Conservation (phyloP, 2,329 filamentous ascomycete genomes). For the Colletotrichum musicola region DNA sequence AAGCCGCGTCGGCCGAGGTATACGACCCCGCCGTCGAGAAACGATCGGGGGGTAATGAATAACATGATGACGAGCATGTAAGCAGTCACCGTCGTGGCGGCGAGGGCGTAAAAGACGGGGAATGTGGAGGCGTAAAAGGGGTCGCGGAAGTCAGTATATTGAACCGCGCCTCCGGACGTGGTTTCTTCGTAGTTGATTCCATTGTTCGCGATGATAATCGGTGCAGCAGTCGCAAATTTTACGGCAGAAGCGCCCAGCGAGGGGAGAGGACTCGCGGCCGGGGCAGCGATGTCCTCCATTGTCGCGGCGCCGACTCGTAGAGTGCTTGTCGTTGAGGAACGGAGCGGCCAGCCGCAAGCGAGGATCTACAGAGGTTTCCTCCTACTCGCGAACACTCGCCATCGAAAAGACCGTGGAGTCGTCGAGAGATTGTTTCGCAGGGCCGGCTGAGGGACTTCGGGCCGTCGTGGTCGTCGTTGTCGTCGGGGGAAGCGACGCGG, state of each 20-base stretch:
- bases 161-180: conserved; percentile 45
- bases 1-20: conserved; percentile 85
- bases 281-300: conserved; percentile 42
- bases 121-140: conserved; percentile 96
- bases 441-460: conserved; percentile 13
- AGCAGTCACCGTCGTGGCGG: conserved; percentile 88
- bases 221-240: conserved; percentile 53
- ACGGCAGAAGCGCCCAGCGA: conserved; percentile 36
- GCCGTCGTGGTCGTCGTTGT: conserved; percentile 19
- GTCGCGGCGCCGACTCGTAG: conserved; percentile 44
- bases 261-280: conserved; percentile 40
- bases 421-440: conserved; percentile 13
- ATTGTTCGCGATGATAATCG: conserved; percentile 57
- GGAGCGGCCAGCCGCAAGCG: conserved; percentile 45
- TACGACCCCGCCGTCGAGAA: conserved; percentile 86
- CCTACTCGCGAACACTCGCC: conserved; percentile 47
- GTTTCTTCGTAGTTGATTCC: conserved; percentile 55
- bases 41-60: conserved; percentile 93
- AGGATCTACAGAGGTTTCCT: conserved; percentile 37
- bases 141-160: conserved; percentile 77
- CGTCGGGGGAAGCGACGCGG: conserved; percentile 19
- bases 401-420: conserved; percentile 45
- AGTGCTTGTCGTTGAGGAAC: conserved; percentile 39
- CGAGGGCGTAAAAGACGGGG: conserved; percentile 92
- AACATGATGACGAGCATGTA: conserved; percentile 96